Conservation (phyloP, 2,329 filamentous ascomycete genomes). For the Fusarium armeniacum region DNA sequence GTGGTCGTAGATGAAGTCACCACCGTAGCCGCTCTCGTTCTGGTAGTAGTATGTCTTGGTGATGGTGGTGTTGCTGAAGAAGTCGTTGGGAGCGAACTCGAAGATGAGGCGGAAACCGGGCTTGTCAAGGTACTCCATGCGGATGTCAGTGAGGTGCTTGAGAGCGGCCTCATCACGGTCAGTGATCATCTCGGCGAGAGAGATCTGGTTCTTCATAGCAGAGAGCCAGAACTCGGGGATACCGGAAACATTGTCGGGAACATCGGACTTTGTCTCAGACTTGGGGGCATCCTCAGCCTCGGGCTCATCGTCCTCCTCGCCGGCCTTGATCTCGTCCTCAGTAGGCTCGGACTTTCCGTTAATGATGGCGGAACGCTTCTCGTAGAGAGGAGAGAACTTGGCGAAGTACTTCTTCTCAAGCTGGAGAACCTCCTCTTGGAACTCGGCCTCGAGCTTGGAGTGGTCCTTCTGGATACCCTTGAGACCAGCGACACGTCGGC, state of each 20-base stretch:
- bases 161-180: conserved; percentile 96
- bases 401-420: conserved; percentile 99
- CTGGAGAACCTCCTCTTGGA: conserved; percentile 97
- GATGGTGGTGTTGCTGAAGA: conserved; percentile 96
- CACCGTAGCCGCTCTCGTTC: conserved; percentile 97
- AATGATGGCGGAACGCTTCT: conserved; percentile 93
- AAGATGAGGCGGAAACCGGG: conserved; percentile 99
- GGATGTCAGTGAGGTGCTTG: conserved; percentile 90
- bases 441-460: conserved; percentile 97
- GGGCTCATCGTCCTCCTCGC: conserved; percentile 82
- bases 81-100: conserved; percentile 94
- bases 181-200: conserved; percentile 97
- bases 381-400: conserved; percentile 97
- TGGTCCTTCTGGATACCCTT: conserved; percentile 99
- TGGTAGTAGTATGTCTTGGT: conserved; percentile 99
- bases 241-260: conserved; percentile 73
- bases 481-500: conserved; percentile 92
- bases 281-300: conserved; percentile 77
- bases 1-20: conserved; percentile 99
- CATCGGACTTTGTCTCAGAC: conserved; percentile 69
- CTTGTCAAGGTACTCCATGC: conserved; percentile 99
- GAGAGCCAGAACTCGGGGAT: conserved; percentile 99
- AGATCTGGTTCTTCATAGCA: conserved; percentile 99
- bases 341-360: conserved; percentile 90
- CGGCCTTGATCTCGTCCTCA: conserved; percentile 86